Base-by-base conservation (phyloP, 192 early-diverging fungal genomes). In the Backusella liffmaniae region DNA sequence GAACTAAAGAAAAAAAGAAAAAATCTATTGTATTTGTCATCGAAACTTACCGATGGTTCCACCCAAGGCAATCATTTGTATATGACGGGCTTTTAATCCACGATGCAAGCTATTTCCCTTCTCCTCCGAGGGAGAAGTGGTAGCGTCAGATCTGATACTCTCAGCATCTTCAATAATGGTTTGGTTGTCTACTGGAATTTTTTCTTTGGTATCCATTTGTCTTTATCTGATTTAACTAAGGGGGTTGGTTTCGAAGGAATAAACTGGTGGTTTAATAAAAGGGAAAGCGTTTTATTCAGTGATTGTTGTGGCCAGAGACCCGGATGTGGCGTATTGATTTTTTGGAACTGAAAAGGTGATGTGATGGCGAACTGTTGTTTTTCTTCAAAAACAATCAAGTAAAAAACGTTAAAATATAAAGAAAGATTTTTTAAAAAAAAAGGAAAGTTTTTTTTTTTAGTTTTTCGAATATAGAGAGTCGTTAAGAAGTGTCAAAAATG, bases 41-140 rank as follows among this genome's bases (percentile, higher is more conserved):
- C 1, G 18, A 49, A n/a, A 49, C 46, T 44, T 94, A 62, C 92
- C 81, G 56, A 83, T 83, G 1, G 81, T 80, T 13, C 79, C 79
- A 36, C 79, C 79, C 12, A 80, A 37, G n/a, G 79, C 79, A 76
- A 80, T 80, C 79, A 80, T 80, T 69, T 76, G 70, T 41, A 80
- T 80, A 68, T 80, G 79, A 37, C 79, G 75, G 44, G 79, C 74
- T 36, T 80, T 80, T 5, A 80, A 62, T n/a, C 75, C 75, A 41
- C 79, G 75, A 29, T 68, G 39, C 30, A 76, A 70, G n/a, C 39
- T 23, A 36, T 29, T 16, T 49, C 18, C 18, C 46, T 49, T 46
- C 16, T 29, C 1, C 30, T 62, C 21, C 13, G 23, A 56, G 35
- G 23, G 18, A 16, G 46, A 0, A 6, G 73, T 16, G 21, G 49